Percentiles rank a stretch among this genome's conserved stretches.
These are phyloP conservation scores for Metschnikowia henanensis DNA, from an alignment of 805 yeast species.

Conservation along the genomic window DNA sequence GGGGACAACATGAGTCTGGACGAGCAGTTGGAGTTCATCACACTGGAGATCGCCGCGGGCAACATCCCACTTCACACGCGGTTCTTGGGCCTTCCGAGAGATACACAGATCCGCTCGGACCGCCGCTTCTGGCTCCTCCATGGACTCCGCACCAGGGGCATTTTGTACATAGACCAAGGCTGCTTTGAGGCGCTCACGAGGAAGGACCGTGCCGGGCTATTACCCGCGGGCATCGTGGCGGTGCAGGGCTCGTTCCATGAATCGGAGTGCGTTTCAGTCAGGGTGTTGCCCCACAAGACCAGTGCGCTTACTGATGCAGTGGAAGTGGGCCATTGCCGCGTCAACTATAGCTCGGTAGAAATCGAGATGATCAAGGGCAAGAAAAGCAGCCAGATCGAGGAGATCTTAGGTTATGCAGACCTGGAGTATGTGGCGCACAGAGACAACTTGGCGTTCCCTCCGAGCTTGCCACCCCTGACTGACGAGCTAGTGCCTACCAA, in stretches of 20 bases:
- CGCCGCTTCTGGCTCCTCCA: constrained; percentile 93
- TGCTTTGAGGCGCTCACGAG: constrained; percentile 86
- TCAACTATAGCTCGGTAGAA: constrained; percentile 82
- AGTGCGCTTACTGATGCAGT: constrained; percentile 37
- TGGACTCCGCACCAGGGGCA: constrained; percentile 82
- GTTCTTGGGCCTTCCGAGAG: constrained; percentile 69
- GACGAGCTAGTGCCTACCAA: constrained; percentile 13
- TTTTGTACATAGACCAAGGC: constrained; percentile 78
- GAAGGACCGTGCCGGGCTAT: constrained; percentile 82
- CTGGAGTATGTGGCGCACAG: constrained; percentile 91
- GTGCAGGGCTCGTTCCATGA: constrained; percentile 85
- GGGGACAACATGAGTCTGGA: constrained; percentile 25
- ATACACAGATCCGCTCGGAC: constrained; percentile 65
- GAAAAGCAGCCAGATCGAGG: constrained; percentile 74
- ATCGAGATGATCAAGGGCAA: constrained; percentile 78
- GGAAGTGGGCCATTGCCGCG: constrained; percentile 85
- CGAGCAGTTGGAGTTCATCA: constrained; percentile 24
- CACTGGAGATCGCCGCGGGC: constrained; percentile 24
- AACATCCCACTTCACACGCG: constrained; percentile 86
- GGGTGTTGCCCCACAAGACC: constrained; percentile 46
- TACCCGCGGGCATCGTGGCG: constrained; percentile 86
- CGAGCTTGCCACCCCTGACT: constrained; percentile 24
- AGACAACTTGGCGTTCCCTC: constrained; percentile 88
- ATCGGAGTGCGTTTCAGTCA: constrained; percentile 81
- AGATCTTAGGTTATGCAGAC: constrained; percentile 80